Percentiles rank a stretch among this genome's conserved stretches.
Conservation (phyloP, 2,329 filamentous ascomycete species). For the Xylariaceae sp. region DNA sequence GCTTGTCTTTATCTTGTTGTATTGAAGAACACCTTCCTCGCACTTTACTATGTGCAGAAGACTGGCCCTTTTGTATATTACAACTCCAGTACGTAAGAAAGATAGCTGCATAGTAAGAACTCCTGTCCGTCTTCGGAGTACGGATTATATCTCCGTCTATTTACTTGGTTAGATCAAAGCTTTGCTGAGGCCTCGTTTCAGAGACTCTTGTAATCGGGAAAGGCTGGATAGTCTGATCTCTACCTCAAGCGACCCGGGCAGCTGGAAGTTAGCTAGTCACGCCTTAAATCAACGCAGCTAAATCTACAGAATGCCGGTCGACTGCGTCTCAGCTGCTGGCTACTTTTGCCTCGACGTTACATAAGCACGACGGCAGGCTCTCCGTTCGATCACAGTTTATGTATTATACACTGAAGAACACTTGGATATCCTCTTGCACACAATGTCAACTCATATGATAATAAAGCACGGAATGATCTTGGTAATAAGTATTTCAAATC, state of each 20-base stretch:
- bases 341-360: constrained; percentile 40
- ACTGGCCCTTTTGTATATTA: too few species aligned
- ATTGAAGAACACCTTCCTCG: background rate
- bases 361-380: constrained; percentile 35
- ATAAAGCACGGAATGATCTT: constrained; percentile 46
- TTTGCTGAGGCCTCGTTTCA: background rate
- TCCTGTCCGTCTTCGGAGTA: too few species aligned
- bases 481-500: constrained; percentile 34
- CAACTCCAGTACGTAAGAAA: too few species aligned
- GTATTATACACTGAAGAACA: constrained; percentile 21
- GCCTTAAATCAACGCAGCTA: constrained; percentile 46
- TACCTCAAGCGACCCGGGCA: constrained; percentile 52
- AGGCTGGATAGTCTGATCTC: constrained; percentile 57
- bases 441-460: constrained; percentile 41
- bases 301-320: constrained; percentile 41
- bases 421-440: background rate
- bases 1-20: background rate
- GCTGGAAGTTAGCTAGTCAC: constrained; percentile 50
- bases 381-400: constrained; percentile 39
- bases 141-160: too few species aligned
- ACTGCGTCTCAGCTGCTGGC: constrained; percentile 36
- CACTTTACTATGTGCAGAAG: background rate
- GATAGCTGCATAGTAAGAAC: too few species aligned
- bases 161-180: too few species aligned
- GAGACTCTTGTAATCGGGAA: background rate